A percentile compares a stretch with the other conserved stretches of the same genome.
Conservation (phyloP, 768 basidiomycete species). For the Russula lepida region DNA sequence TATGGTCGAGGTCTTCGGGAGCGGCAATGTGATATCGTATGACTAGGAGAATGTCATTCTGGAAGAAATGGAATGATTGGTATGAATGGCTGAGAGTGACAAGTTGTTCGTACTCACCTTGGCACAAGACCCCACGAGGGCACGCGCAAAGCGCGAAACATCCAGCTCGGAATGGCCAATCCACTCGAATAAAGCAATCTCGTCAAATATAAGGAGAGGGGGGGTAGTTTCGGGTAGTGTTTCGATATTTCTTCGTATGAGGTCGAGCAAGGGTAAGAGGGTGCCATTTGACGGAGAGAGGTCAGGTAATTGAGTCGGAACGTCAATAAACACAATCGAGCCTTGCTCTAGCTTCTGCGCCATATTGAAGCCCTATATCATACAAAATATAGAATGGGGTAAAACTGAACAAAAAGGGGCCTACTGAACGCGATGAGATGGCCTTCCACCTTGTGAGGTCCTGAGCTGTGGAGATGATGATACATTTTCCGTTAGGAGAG, state of each 20-base stretch:
- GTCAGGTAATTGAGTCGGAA: constrained; percentile 32
- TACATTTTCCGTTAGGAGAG: constrained; percentile 27
- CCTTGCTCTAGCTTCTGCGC: constrained; percentile 11
- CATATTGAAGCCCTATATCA: constrained; percentile 14
- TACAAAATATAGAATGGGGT: background rate
- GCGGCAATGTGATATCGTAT: constrained; percentile 53
- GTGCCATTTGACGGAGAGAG: constrained; percentile 16
- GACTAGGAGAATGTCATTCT: constrained; percentile 49
- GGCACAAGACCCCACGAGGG: constrained; percentile 45
- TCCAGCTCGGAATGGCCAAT: constrained; percentile 48
- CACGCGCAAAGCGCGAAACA: constrained; percentile 53
- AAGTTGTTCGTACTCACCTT: constrained; percentile 36
- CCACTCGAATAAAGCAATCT: constrained; percentile 62
- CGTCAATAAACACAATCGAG: constrained; percentile 45
- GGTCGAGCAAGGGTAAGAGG: constrained; percentile 21
- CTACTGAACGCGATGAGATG: constrained; percentile 54
- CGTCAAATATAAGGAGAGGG: constrained; percentile 59
- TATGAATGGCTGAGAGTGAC: background rate
- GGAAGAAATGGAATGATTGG: background rate
- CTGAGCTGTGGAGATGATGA: constrained; percentile 53
- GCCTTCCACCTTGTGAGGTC: constrained; percentile 53
- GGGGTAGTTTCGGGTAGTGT: constrained; percentile 14
- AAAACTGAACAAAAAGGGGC: no score
- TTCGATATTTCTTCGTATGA: constrained; percentile 9
- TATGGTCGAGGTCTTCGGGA: constrained; percentile 50